Evolutionary conservation across 2,329 filamentous ascomycete species (phyloP).

Genomic region (Diplodia sapinea): DNA sequence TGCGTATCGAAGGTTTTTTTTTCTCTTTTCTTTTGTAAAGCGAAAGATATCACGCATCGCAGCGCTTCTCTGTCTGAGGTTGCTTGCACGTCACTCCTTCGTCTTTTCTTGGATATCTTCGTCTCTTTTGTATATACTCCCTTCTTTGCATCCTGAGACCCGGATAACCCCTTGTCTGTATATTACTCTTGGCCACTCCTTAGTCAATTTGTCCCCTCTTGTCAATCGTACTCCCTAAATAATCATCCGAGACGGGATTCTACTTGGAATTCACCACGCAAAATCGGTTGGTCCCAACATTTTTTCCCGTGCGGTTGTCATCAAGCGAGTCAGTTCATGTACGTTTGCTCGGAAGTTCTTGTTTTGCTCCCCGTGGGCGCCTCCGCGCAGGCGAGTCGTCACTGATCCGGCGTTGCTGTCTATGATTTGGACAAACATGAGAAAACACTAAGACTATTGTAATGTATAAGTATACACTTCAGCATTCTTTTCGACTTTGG

Average conservation of each 20-base stretch:
- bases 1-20: slow-evolving; percentile 4
- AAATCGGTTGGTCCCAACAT: neutral
- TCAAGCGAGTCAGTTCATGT: neutral
- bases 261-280: neutral
- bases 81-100: slow-evolving; percentile 19
- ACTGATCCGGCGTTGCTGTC: neutral
- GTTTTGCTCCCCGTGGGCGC: neutral
- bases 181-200: slow-evolving; percentile 22
- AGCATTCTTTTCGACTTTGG: no score
- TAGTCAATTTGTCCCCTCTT: neutral
- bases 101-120: neutral
- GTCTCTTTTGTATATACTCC: slow-evolving; percentile 22
- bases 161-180: slow-evolving; percentile 5
- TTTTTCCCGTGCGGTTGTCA: neutral
- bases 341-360: no score
- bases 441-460: neutral
- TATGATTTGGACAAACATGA: neutral
- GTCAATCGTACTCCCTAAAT: neutral
- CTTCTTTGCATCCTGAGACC: slow-evolving; percentile 13
- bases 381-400: neutral
- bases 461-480: neutral
- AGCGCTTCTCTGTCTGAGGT: neutral
- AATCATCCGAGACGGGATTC: neutral
- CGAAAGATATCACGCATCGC: slow-evolving; percentile 26
- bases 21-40: slow-evolving; percentile 2